Conservation (phyloP, 169 alveolate genomes). For the Cryptosporidium viatorum region DNA sequence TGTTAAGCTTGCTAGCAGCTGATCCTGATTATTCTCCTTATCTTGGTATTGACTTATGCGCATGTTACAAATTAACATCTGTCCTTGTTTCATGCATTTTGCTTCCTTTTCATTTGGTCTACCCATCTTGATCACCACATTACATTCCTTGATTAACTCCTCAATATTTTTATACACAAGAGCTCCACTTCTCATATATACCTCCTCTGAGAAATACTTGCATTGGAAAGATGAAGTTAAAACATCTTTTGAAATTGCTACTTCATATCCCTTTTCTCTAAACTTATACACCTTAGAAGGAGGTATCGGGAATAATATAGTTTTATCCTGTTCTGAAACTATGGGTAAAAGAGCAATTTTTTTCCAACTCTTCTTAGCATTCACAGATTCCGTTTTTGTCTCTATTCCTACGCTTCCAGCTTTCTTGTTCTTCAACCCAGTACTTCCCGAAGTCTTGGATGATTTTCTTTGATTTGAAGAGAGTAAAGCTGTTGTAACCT, state of each 20-base stretch:
- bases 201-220: constrained; percentile 28
- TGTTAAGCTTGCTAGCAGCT: constrained; percentile 26
- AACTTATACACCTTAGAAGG: constrained; percentile 35
- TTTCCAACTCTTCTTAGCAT: not conserved
- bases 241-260: constrained; percentile 33
- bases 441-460: not conserved
- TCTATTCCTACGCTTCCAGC: not conserved
- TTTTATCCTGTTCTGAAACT: constrained; percentile 25
- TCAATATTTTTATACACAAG: constrained; percentile 76
- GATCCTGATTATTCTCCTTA: constrained; percentile 75
- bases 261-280: constrained; percentile 41
- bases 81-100: constrained; percentile 80
- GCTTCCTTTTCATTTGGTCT: constrained; percentile 81
- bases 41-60: constrained; percentile 82
- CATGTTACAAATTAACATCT: constrained; percentile 83
- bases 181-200: constrained; percentile 77
- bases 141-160: constrained; percentile 77
- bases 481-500: constrained; percentile 2
- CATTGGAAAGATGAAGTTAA: not conserved
- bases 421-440: not conserved
- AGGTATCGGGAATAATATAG: constrained; percentile 40
- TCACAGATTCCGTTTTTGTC: not conserved
- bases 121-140: constrained; percentile 84
- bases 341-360: constrained; percentile 50
- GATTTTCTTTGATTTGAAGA: constrained; percentile 2